Conservation (phyloP, 441 rosid genomes). For the Adansonia gregorii region DNA sequence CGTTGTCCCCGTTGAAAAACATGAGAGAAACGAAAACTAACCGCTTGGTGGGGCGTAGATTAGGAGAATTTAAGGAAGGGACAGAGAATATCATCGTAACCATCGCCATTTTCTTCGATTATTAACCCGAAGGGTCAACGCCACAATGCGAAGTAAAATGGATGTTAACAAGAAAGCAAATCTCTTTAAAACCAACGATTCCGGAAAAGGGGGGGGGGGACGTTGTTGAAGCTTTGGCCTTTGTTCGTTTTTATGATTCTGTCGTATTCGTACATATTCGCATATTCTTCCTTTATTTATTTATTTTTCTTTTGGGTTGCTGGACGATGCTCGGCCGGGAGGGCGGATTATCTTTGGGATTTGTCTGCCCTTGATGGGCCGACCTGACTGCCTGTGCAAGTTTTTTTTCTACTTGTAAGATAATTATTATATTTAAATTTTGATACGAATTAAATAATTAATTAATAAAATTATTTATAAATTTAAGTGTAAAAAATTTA, state of each 20-base stretch:
- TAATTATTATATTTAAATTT: too few species aligned
- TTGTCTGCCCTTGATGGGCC: neutral
- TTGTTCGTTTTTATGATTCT: slow-evolving; percentile 13
- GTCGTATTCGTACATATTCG: slow-evolving; percentile 21
- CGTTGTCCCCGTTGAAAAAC: neutral
- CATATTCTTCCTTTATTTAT: slow-evolving; percentile 23
- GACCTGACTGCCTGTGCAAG: too few species aligned
- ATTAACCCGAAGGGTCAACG: neutral
- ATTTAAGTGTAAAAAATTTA: too few species aligned
- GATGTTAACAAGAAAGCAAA: neutral
- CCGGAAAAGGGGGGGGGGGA: neutral
- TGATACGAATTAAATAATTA: too few species aligned
- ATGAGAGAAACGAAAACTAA: slow-evolving; percentile 27
- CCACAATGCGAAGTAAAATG: neutral
- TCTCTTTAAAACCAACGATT: neutral
- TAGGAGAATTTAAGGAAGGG: slow-evolving; percentile 44
- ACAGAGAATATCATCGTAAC: slow-evolving; percentile 52
- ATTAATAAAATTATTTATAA: too few species aligned
- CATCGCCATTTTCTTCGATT: slow-evolving; percentile 54
- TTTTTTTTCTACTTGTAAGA: neutral
- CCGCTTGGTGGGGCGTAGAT: slow-evolving; percentile 58
- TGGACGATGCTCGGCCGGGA: neutral
- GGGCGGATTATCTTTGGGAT: neutral
- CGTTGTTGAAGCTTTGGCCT: neutral
- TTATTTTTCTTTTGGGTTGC: neutral